These are phyloP conservation scores for Rhynchospora pubera DNA, from an alignment of 176 grass and related monocot species.

Conservation along the genomic window DNA sequence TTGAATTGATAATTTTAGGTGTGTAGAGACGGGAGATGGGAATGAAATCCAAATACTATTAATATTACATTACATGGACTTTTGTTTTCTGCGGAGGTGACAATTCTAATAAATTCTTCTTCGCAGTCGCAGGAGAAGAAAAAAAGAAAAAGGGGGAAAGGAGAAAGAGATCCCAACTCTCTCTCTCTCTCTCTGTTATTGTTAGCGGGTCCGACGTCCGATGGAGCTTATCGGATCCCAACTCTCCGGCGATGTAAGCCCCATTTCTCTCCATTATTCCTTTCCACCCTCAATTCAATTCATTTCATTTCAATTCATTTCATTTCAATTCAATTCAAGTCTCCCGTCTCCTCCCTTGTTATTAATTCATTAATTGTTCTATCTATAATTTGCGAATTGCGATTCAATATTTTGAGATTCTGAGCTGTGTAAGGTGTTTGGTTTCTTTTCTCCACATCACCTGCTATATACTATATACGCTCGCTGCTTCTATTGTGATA, in stretches of 20 bases:
- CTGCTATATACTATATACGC: too few species aligned
- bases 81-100: not conserved
- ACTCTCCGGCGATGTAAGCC: constrained; percentile 8
- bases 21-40: not conserved
- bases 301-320: too few species aligned
- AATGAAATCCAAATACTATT: too few species aligned
- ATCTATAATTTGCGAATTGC: too few species aligned
- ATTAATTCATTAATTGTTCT: too few species aligned
- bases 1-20: too few species aligned
- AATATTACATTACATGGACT: not conserved
- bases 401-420: too few species aligned
- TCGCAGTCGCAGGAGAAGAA: too few species aligned
- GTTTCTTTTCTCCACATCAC: too few species aligned
- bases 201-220: not conserved
- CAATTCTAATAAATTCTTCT: not conserved
- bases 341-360: not conserved
- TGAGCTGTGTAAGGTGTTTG: too few species aligned
- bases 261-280: not conserved
- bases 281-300: not conserved
- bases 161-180: not conserved
- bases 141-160: not conserved
- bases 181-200: not conserved
- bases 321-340: too few species aligned
- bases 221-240: constrained; percentile 22
- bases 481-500: too few species aligned